Evolutionary conservation across 495 filamentous ascomycete species (phyloP), one percentile per base, ranked within the genome.

Genomic region (Penicillium taxi): DNA sequence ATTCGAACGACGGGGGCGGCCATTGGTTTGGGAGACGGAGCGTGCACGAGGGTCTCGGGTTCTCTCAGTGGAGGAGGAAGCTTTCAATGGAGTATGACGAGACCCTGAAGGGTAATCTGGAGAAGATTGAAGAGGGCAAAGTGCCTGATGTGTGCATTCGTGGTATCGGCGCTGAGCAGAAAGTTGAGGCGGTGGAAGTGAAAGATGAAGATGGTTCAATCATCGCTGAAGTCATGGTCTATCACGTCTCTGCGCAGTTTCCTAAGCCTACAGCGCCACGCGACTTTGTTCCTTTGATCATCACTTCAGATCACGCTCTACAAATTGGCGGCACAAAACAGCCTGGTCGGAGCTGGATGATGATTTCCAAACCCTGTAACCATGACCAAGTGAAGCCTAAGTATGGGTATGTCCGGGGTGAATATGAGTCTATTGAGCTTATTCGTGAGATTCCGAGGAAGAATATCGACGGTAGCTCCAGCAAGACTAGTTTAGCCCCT

Each of bases 401-500:
- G 13, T 55, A 75, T 39, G 81, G 82, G 6, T 87, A 82, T 48
- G 80, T 94, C 35, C 69, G 88, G 11, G 91, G 89, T 0, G 67
- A 81, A 39, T 96, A 95, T 58, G 89, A 96, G 64, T 88, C 82
- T 9, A 81, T 96, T 15, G 90, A 96, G 56, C 73, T 95, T 37
- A 84, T 96, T 35, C 71, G 91, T 26, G 91, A 96, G 62, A 70
- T 95, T 18, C 80, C 78, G n/a, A 51, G 41, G 24, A 38, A 45
- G n/a, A 39, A n/a, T 2, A 38, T 20, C 8, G 36, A 21, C 6
- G 24, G 22, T 2, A 38, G 20, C 12, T 15, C 25, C 26, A 29
- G 35, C 23, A 41, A 23, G 9, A 18, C 16, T 23, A 26, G 6
- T 8, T 20, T 9, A 21, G 4, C 35, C 5, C 35, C 26, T 4